A percentile compares a stretch with the other conserved stretches of the same genome.
phyloP scores from a whole-genome alignment of 495 filamentous ascomycete genomes.

The Talaromyces proteolyticus region DNA sequence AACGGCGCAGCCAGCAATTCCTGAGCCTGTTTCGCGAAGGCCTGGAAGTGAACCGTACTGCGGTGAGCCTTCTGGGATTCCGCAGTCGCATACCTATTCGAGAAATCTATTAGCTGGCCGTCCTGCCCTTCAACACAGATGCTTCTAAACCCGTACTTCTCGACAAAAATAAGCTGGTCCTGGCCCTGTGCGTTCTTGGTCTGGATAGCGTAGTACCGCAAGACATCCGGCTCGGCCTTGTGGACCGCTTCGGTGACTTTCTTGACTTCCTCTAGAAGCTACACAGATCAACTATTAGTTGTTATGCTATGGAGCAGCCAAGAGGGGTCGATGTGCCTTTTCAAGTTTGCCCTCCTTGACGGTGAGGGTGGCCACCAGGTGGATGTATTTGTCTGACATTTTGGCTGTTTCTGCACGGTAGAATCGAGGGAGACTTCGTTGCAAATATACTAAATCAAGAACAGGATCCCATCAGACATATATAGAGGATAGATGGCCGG shows the following conservation, averaged over 20 bases:
- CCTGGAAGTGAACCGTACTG: not conserved
- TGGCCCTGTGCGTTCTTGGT: constrained; percentile 5
- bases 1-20: not conserved
- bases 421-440: too few species aligned
- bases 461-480: not conserved
- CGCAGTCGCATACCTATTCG: constrained; percentile 1
- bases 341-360: constrained; percentile 3
- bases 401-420: not conserved
- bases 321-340: not conserved
- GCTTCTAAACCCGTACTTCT: not conserved
- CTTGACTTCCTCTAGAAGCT: not conserved
- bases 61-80: not conserved
- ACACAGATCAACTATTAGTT: not conserved
- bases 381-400: not conserved
- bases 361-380: constrained; percentile 1
- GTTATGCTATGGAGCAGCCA: not conserved
- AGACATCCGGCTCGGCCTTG: not conserved
- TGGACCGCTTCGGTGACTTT: not conserved
- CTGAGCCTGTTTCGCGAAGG: not conserved
- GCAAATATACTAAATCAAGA: not conserved
- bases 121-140: not conserved
- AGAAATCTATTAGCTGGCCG: not conserved
- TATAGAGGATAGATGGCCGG: too few species aligned
- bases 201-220: not conserved
- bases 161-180: constrained; percentile 2